A percentile compares a stretch with the other conserved stretches of the same genome.
phyloP scores from a whole-genome alignment of 768 basidiomycete genomes.

The Phlebiopsis flavidoalba region DNA sequence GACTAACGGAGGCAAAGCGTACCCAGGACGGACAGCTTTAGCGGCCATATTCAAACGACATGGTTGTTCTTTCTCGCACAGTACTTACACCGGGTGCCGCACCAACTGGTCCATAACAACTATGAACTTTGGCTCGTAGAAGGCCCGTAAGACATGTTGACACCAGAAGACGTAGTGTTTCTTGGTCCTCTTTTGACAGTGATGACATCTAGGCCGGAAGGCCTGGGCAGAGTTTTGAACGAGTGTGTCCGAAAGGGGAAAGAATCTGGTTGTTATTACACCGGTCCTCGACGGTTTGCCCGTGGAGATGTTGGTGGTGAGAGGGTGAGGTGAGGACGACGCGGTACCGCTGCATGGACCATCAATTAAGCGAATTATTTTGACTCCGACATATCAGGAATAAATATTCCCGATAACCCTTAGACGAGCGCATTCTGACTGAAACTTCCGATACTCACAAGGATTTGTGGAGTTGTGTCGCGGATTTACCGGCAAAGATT shows the following conservation, averaged over 20 bases:
- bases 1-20: slow-evolving; percentile 36
- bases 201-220: slow-evolving; percentile 24
- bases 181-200: slow-evolving; percentile 70
- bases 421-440: neutral
- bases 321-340: neutral
- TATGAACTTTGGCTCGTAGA: slow-evolving; percentile 90
- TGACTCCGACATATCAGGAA: neutral
- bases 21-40: slow-evolving; percentile 5
- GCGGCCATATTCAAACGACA: slow-evolving; percentile 13
- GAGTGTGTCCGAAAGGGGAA: neutral
- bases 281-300: neutral
- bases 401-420: neutral
- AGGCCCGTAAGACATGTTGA: slow-evolving; percentile 90
- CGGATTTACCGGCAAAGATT: too few species aligned
- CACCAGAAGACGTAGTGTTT: slow-evolving; percentile 79
- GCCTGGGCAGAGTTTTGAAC: neutral
- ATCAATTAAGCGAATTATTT: neutral
- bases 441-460: too few species aligned
- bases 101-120: slow-evolving; percentile 94
- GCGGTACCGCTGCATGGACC: neutral
- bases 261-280: neutral
- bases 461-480: too few species aligned
- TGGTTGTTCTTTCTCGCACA: slow-evolving; percentile 22
- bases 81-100: slow-evolving; percentile 90
- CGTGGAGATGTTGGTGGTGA: neutral